phyloP scores from a whole-genome alignment of 257 asterid genomes.

The Solanum chaucha region DNA sequence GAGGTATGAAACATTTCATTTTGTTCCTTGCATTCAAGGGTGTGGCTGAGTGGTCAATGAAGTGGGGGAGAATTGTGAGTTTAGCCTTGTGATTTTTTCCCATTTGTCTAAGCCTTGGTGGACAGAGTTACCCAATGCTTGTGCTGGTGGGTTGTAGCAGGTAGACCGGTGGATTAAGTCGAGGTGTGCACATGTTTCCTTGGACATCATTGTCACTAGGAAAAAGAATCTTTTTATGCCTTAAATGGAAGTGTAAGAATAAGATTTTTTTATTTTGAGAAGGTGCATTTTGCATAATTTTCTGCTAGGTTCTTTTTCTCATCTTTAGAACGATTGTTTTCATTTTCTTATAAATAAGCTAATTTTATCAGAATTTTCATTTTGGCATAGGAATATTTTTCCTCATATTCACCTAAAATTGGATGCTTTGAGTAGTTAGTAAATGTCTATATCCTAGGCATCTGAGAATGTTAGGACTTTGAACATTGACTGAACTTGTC shows the following conservation, averaged over 20 bases:
- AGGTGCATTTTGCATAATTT: not conserved
- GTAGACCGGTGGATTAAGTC: not conserved
- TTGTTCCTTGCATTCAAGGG: not conserved
- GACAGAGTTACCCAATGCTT: not conserved
- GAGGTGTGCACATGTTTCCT: not conserved
- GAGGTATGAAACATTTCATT: not conserved
- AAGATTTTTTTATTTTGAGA: not conserved
- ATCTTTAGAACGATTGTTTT: not conserved
- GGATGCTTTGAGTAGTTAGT: not conserved
- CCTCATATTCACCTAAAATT: not conserved
- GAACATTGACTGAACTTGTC: not conserved
- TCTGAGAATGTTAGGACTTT: not conserved
- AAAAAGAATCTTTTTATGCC: not conserved
- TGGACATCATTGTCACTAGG: not conserved
- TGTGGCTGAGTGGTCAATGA: not conserved
- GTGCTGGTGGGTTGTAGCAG: not conserved
- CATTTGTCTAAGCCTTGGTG: not conserved
- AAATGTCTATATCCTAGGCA: not conserved
- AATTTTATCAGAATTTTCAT: not conserved
- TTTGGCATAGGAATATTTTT: not conserved
- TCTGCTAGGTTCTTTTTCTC: not conserved
- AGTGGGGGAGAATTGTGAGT: not conserved
- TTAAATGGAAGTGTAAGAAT: not conserved
- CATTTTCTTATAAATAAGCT: not conserved
- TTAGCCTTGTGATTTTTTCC: not conserved